These are phyloP conservation scores for Ophiostoma tasmaniense DNA, from an alignment of 2,329 filamentous ascomycete genomes.

Conservation along the genomic window DNA sequence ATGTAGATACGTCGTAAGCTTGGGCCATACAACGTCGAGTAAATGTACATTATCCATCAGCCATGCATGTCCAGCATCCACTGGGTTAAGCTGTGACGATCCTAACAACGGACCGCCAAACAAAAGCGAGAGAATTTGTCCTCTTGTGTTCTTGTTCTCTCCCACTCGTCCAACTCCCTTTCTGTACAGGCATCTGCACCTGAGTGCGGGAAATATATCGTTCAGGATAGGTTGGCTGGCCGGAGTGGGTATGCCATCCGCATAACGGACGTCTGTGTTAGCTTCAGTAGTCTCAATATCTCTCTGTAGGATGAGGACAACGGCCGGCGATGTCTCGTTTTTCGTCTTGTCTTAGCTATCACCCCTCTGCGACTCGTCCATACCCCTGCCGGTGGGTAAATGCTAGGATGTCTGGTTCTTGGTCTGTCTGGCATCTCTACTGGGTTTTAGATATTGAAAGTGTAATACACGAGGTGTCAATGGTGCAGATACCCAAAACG, in stretches of 20 bases:
- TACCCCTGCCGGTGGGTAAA: background rate
- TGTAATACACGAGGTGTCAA: constrained; percentile 9
- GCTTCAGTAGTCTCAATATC: background rate
- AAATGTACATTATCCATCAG: background rate
- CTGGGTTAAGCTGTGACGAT: background rate
- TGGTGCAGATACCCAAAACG: constrained; percentile 4
- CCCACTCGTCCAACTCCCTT: background rate
- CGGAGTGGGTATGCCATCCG: constrained; percentile 14
- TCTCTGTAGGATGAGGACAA: background rate
- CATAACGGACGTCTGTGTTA: background rate
- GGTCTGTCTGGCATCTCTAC: background rate
- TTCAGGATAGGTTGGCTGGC: constrained; percentile 15
- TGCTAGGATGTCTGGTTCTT: background rate
- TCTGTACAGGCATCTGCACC: background rate
- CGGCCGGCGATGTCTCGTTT: constrained; percentile 6
- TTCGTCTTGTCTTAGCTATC: constrained; percentile 7
- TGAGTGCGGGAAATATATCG: constrained; percentile 16
- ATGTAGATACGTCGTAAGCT: background rate
- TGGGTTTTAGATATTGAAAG: background rate
- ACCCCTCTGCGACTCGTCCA: constrained; percentile 6
- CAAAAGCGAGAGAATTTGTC: background rate
- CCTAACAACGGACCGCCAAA: background rate
- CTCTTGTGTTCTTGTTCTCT: background rate
- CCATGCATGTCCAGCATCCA: background rate
- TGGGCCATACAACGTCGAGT: background rate